Conservation (phyloP, 352 stramenopile genomes). For the Pythium insidiosum region DNA sequence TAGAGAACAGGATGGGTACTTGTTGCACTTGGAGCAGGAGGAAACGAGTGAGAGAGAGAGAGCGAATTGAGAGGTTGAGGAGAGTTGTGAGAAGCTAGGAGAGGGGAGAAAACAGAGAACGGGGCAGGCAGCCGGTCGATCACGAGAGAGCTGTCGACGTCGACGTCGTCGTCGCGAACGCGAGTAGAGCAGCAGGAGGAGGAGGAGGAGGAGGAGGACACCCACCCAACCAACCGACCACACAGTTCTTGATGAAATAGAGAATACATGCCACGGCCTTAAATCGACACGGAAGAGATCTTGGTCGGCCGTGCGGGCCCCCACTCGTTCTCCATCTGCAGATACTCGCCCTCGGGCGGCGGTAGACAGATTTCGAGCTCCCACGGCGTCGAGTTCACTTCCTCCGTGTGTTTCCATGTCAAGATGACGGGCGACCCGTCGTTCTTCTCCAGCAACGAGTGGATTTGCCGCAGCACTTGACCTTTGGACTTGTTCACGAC, state of each 20-base stretch:
- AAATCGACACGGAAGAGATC: slow-evolving; percentile 82
- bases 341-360: slow-evolving; percentile 71
- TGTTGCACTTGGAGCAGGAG: no score
- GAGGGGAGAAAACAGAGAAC: no score
- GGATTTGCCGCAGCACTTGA: slow-evolving; percentile 77
- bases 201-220: no score
- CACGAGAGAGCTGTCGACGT: no score
- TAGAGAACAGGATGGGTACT: no score
- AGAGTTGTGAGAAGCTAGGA: no score
- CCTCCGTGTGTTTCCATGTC: slow-evolving; percentile 80
- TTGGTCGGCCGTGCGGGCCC: slow-evolving; percentile 70
- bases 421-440: slow-evolving; percentile 58
- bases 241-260: slow-evolving; percentile 7
- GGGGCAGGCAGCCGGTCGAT: no score
- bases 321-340: slow-evolving; percentile 83
- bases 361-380: slow-evolving; percentile 72
- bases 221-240: no score
- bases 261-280: slow-evolving; percentile 11
- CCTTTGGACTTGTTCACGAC: slow-evolving; percentile 84
- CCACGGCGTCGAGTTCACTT: slow-evolving; percentile 65
- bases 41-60: no score
- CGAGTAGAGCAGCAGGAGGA: no score
- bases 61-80: no score
- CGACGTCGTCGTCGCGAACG: no score
- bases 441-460: slow-evolving; percentile 66